These are phyloP conservation scores for Rutidosis leptorrhynchoides DNA, from an alignment of 129 eudicot species.

Conservation along the genomic window DNA sequence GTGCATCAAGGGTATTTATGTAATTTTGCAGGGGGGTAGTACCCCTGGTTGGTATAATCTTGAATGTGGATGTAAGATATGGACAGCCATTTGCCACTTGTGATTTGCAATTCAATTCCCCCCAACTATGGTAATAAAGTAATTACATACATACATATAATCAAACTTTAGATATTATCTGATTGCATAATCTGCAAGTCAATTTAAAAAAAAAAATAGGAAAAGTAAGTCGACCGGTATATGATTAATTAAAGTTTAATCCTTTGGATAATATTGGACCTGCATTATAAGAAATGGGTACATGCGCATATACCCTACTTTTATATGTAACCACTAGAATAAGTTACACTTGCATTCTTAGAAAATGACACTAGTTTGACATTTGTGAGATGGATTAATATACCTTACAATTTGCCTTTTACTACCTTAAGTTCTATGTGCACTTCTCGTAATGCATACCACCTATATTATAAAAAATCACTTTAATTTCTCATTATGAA, in stretches of 20 bases:
- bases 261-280: slow-evolving; percentile 20
- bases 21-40: slow-evolving; percentile 15
- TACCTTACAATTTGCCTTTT: background rate
- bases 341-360: background rate
- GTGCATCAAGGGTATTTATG: slow-evolving; percentile 27
- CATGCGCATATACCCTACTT: background rate
- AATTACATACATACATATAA: slow-evolving; percentile 14
- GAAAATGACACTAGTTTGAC: slow-evolving; percentile 15
- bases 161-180: background rate
- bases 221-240: background rate
- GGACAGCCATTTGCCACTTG: slow-evolving; percentile 35
- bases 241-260: too few species aligned
- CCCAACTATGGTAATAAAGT: slow-evolving; percentile 32
- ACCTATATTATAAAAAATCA: too few species aligned
- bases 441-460: background rate
- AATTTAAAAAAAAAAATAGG: background rate
- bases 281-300: slow-evolving; percentile 23
- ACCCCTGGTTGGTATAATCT: slow-evolving; percentile 31
- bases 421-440: background rate
- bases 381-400: background rate
- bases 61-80: slow-evolving; percentile 31
- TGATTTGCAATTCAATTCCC: slow-evolving; percentile 25
- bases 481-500: background rate
- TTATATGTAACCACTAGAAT: too few species aligned
- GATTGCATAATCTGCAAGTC: too few species aligned